Percentiles rank a stretch among this genome's conserved stretches.
These are phyloP conservation scores for Ilyonectria sp. DNA, from an alignment of 2,329 filamentous ascomycete genomes.

Conservation along the genomic window DNA sequence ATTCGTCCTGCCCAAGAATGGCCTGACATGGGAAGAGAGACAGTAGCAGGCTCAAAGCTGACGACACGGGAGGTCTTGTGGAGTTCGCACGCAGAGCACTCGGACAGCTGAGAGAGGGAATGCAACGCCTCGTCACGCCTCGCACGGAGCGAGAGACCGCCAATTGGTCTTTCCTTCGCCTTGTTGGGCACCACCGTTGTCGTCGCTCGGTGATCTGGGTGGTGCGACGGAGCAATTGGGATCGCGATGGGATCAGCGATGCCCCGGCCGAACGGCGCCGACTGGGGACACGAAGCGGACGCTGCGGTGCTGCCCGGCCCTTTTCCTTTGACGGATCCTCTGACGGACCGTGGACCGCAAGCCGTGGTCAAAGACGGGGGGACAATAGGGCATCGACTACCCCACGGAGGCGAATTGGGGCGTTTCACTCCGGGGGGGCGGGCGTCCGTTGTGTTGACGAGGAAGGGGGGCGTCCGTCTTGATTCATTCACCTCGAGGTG, in stretches of 20 bases:
- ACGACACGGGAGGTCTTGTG: constrained; percentile 24
- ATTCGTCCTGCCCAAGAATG: constrained; percentile 9
- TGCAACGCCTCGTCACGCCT: constrained; percentile 30
- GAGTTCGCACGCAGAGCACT: constrained; percentile 26
- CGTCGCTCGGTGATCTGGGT: constrained; percentile 20
- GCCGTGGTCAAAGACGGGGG: constrained; percentile 14
- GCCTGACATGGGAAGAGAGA: constrained; percentile 4
- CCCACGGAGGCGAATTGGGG: constrained; percentile 27
- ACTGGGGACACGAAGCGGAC: constrained; percentile 35
- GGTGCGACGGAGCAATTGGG: constrained; percentile 21
- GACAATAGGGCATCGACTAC: constrained; percentile 8
- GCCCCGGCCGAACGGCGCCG: constrained; percentile 35
- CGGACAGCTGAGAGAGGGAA: constrained; percentile 25
- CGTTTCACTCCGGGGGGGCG: constrained; percentile 20
- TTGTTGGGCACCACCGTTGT: constrained; percentile 27
- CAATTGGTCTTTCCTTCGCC: constrained; percentile 17
- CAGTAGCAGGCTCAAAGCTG: constrained; percentile 10
- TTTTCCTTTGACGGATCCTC: constrained; percentile 20
- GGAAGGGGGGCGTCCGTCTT: constrained; percentile 17
- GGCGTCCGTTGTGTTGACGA: constrained; percentile 6
- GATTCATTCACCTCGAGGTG: constrained; percentile 31
- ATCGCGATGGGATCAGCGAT: constrained; percentile 9
- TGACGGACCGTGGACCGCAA: constrained; percentile 12
- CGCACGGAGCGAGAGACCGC: constrained; percentile 1
- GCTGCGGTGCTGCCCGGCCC: constrained; percentile 30